Evolutionary conservation across 1,284 basidiomycete genomes (phyloP), one percentile per base, ranked within the genome.

Genomic region (Pseudozyma tsukubaensis): DNA sequence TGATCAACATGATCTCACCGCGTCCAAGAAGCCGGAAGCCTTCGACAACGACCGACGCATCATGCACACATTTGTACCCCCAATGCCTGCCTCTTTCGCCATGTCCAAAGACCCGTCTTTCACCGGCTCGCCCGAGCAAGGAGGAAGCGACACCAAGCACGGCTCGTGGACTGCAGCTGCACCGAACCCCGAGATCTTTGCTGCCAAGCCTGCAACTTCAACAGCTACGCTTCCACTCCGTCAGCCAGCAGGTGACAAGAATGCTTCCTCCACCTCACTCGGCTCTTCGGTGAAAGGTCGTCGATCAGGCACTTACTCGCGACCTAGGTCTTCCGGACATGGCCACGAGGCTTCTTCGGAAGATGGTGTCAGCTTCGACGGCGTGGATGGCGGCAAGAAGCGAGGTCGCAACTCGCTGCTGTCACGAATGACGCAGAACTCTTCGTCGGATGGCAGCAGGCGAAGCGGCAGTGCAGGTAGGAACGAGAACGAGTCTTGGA

Each of bases 121-220:
- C 35, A 47, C 56, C n/a, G 55, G 57, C 1, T 64, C 58, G 7
- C 55, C 57, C 4, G 55, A 58, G 19, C 56, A 60, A 13, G 58
- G 61, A 29, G 62, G 58, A 11, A 71, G 68, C 43, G 68, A 65
- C 34, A 65, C 61, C 9, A 65, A 71, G 58, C 61, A 71, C 21
- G 61, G 67, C 7, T 63, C 60, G 13, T 59, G 67, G 66, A 49
- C 59, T 12, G 66, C 66, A 12, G 54, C 55, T 40, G 59, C 59
- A 9, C 55, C 57, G 18, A 52, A 64, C 13, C 59, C 56, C 0
- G 60, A 63, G 24, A 34, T 60, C 9, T 64, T 59, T 18, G 44
- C 52, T 3, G 40, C n/a, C n/a, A 70, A 60, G 36, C 40, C 42
- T 10, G 32, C 44, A 13, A 36, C 16, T 42, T 44, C 57, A 14